Conservation (phyloP, 2,329 filamentous ascomycete genomes). For the Ophiostoma montium region DNA sequence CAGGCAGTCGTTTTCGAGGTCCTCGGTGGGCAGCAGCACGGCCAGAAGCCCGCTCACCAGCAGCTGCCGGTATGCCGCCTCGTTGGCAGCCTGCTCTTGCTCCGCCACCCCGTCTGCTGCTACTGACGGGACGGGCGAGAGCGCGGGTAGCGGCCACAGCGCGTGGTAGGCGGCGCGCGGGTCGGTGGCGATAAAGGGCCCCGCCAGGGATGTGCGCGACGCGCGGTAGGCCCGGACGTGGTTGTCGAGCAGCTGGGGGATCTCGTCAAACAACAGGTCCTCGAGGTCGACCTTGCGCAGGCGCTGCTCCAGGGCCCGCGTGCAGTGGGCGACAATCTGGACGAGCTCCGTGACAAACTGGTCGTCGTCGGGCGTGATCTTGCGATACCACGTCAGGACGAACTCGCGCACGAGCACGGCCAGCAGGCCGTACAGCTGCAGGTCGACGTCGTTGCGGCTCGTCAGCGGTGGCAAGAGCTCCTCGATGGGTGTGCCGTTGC, state of each 20-base stretch:
- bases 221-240: conserved; percentile 71
- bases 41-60: conserved; percentile 72
- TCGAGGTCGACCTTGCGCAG: conserved; percentile 72
- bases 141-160: conserved; percentile 63
- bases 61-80: conserved; percentile 72
- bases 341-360: conserved; percentile 77
- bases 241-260: conserved; percentile 65
- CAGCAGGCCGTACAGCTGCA: conserved; percentile 85
- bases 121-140: conserved; percentile 55
- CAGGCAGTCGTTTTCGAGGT: conserved; percentile 76
- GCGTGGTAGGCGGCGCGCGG: conserved; percentile 67
- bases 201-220: conserved; percentile 43
- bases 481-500: conserved; percentile 47
- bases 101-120: background rate
- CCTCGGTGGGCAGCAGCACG: conserved; percentile 79
- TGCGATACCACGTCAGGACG: conserved; percentile 83
- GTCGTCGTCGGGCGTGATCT: conserved; percentile 83
- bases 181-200: conserved; percentile 45
- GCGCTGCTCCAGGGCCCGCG: conserved; percentile 73
- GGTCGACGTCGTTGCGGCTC: conserved; percentile 83
- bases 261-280: conserved; percentile 70
- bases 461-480: conserved; percentile 81
- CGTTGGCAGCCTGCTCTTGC: conserved; percentile 56
- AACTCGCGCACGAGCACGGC: conserved; percentile 83
- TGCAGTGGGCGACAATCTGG: conserved; percentile 85